These are phyloP conservation scores for Tylopilus rubrobrunneus DNA, from an alignment of 768 basidiomycete species.

Conservation along the genomic window DNA sequence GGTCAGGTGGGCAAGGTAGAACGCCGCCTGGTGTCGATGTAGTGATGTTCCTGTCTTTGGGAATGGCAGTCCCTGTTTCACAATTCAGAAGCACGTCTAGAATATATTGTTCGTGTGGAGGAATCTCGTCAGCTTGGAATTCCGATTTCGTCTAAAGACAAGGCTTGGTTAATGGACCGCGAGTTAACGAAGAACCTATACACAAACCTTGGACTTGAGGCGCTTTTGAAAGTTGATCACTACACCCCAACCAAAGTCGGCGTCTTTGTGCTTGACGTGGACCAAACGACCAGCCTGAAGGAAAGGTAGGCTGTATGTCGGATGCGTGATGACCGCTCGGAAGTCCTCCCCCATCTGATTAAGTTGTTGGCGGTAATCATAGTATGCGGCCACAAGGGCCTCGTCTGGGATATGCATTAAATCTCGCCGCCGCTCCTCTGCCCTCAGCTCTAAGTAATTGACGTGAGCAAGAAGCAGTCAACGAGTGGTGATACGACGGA, in stretches of 20 bases:
- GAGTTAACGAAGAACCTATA: background rate
- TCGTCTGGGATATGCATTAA: conserved; percentile 80
- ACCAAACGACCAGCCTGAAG: conserved; percentile 91
- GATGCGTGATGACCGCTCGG: conserved; percentile 89
- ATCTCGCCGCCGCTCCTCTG: conserved; percentile 64
- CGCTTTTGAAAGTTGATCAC: conserved; percentile 92
- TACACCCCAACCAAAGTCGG: conserved; percentile 96
- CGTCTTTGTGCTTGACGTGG: conserved; percentile 78
- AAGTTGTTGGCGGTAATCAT: conserved; percentile 88
- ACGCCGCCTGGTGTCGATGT: conserved; percentile 66
- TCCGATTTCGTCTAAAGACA: conserved; percentile 55
- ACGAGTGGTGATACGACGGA: conserved; percentile 33
- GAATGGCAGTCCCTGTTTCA: conserved; percentile 53
- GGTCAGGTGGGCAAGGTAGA: conserved; percentile 64
- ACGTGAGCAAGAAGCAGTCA: conserved; percentile 3
- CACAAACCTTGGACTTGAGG: conserved; percentile 66
- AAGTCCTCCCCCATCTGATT: conserved; percentile 88
- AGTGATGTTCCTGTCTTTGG: conserved; percentile 55
- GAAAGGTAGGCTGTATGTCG: conserved; percentile 92
- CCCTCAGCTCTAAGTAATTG: conserved; percentile 55
- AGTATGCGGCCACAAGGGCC: conserved; percentile 80
- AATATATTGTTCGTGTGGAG: conserved; percentile 88
- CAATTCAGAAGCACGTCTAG: conserved; percentile 89
- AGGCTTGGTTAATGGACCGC: background rate
- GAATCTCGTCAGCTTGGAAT: conserved; percentile 62